These are phyloP conservation scores for Phragmites australis DNA, from an alignment of 176 grass and related monocot genomes.

Conservation along the genomic window DNA sequence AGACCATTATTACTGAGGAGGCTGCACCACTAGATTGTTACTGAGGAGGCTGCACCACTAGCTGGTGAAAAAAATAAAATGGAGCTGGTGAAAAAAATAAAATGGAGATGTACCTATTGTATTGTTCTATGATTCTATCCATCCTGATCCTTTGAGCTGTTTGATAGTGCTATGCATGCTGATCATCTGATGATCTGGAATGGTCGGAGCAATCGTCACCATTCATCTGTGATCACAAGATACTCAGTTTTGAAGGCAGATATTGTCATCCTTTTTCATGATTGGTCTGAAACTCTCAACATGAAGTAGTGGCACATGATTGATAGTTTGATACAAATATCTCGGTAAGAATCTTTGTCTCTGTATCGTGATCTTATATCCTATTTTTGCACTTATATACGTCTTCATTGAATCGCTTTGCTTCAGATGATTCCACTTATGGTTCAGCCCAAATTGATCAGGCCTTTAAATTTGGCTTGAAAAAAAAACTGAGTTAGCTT, in stretches of 20 bases:
- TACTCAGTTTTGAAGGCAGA: neutral
- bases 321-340: neutral
- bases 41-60: neutral
- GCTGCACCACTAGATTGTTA: neutral
- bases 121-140: neutral
- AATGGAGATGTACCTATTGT: neutral
- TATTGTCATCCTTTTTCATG: neutral
- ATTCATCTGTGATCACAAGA: constrained; percentile 9
- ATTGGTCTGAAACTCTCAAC: neutral
- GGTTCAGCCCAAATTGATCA: neutral
- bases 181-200: neutral
- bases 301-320: neutral
- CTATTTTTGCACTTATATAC: neutral
- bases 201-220: neutral
- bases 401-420: neutral
- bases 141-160: neutral
- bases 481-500: neutral
- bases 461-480: neutral
- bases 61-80: neutral
- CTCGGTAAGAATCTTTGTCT: neutral
- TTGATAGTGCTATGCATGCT: neutral
- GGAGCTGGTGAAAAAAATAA: too few relatives aligned
- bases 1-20: too few relatives aligned
- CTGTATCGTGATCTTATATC: neutral
- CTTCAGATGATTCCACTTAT: neutral